Evolutionary conservation across 1,284 basidiomycete species (phyloP), one percentile per base, ranked within the genome.

Genomic region (Vanrija pseudolonga): DNA sequence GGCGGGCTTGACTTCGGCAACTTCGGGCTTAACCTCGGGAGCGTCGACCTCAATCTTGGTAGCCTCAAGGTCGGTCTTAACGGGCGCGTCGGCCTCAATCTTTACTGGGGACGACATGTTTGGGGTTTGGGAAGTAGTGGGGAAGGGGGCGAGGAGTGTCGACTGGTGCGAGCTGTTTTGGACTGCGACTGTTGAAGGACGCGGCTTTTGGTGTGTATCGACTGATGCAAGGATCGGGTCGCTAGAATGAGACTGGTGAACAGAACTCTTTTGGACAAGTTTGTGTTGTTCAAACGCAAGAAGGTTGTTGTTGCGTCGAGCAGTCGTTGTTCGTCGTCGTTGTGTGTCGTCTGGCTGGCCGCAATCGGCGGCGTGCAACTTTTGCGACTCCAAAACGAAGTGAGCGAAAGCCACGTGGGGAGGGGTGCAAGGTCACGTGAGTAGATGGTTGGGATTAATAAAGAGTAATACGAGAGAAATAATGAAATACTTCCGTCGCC

Each of bases 1-100:
- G 18, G 62, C 55, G 23, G 57, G 54, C 64, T 69, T 69, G 39
- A 67, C 70, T 48, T 69, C 69, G 28, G 69, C 45, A n/a, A n/a
- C n/a, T n/a, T n/a, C n/a, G 17, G 55, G 56, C 44, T 69, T 68
- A 19, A 64, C 20, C 22, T 49, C 50, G 49, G 56, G 22, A 50
- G 36, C 51, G 45, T 58, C 60, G 23, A 53, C 44, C 47, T 60
- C 62, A 32, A 57, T 43, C 54, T 62, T 59, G 49, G n/a, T n/a
- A 50, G 36, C 51, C 43, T 58, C 60, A 20, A 53, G 41, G 45
- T 60, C 62, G 37, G 56, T 43, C 54, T 62, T 59, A 47, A 50
- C 41, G 44, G 40, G 42, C 20, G 45, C 45, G 45, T n/a, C 41
- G 40, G 39, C 28, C 44, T 48, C 39, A 26, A 48, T 14, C 32